Percentiles rank a stretch among this genome's conserved stretches.
Conservation (phyloP, 805 yeast genomes). For the Lipomyces yamadae region DNA sequence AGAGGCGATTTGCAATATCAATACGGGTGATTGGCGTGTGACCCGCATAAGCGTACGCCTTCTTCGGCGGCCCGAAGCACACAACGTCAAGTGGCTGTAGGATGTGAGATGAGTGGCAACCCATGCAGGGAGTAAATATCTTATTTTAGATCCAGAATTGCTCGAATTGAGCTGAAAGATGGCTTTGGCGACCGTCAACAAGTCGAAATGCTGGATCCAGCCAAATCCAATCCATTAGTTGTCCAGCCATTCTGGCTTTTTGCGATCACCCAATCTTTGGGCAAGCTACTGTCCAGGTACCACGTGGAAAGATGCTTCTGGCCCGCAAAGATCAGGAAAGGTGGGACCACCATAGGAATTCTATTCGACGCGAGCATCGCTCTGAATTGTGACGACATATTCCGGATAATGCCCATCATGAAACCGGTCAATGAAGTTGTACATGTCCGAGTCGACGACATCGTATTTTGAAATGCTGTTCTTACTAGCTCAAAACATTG, state of each 20-base stretch:
- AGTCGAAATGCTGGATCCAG: slow-evolving; percentile 16
- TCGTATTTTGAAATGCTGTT: not conserved
- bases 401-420: slow-evolving; percentile 12
- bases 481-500: slow-evolving; percentile 12
- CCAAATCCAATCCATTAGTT: slow-evolving; percentile 6
- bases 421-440: slow-evolving; percentile 19
- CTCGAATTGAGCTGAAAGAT: no score
- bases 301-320: slow-evolving; percentile 8
- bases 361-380: slow-evolving; percentile 3
- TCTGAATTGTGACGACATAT: slow-evolving; percentile 7
- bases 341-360: slow-evolving; percentile 16
- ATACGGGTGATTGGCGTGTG: no score
- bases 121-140: no score
- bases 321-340: slow-evolving; percentile 15
- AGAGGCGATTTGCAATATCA: no score
- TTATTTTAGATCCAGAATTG: no score
- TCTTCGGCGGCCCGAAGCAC: no score
- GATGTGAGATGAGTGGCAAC: no score
- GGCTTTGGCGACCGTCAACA: no score
- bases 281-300: slow-evolving; percentile 15
- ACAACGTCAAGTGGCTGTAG: no score
- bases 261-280: slow-evolving; percentile 10
- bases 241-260: slow-evolving; percentile 17
- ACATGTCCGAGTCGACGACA: slow-evolving; percentile 4
- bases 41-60: no score